phyloP scores from a whole-genome alignment of 345 rosid species.

The Hirschfeldia incana region DNA sequence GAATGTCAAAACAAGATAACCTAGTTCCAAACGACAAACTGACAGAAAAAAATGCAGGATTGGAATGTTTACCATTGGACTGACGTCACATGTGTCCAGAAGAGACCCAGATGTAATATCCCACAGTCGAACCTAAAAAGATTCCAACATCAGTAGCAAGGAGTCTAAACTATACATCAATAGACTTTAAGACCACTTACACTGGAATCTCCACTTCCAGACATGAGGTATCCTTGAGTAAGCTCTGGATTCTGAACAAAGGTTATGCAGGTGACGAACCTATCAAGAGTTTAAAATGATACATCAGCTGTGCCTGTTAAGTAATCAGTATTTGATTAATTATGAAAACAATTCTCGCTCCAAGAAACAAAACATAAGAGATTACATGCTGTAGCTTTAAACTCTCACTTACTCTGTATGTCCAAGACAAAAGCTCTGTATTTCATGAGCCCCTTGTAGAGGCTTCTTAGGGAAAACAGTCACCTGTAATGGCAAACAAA shows the following conservation, averaged over 20 bases:
- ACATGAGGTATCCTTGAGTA: slow-evolving; percentile 69
- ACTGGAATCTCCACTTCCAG: slow-evolving; percentile 95
- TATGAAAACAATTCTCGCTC: not conserved
- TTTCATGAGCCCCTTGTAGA: slow-evolving; percentile 86
- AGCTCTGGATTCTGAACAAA: slow-evolving; percentile 55
- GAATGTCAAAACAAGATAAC: not conserved
- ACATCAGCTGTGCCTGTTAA: too few species aligned
- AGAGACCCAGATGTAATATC: slow-evolving; percentile 77
- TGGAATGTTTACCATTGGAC: slow-evolving; percentile 50
- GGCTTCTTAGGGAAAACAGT: slow-evolving; percentile 81
- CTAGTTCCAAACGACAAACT: not conserved
- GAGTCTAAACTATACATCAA: slow-evolving; percentile 5
- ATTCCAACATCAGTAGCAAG: not conserved
- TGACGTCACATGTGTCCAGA: slow-evolving; percentile 79
- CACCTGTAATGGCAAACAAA: slow-evolving; percentile 50
- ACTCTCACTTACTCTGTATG: slow-evolving; percentile 88
- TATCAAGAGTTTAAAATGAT: slow-evolving; percentile 28
- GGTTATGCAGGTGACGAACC: slow-evolving; percentile 80
- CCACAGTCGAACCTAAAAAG: slow-evolving; percentile 83
- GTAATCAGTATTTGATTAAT: too few species aligned
- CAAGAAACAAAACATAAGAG: not conserved
- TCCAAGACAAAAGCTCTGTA: slow-evolving; percentile 93
- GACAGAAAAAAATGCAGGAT: slow-evolving; percentile 5
- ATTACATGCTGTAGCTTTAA: slow-evolving; percentile 6
- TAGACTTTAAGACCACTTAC: slow-evolving; percentile 47